These are phyloP conservation scores for Cunninghamia lanceolata DNA, from an alignment of 75 land plant genomes.

Conservation along the genomic window DNA sequence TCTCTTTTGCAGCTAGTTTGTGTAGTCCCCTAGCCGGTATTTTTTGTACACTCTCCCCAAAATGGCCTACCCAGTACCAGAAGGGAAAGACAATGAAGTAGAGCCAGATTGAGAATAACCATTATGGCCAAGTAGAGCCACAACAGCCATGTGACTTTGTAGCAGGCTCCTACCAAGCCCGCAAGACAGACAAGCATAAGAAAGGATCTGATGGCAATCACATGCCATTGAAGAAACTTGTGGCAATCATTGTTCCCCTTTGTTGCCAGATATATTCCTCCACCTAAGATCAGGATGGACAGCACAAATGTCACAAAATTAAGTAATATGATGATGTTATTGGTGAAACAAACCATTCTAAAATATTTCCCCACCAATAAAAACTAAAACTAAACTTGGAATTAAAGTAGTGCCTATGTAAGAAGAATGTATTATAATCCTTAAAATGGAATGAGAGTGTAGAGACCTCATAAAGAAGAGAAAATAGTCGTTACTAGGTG, in stretches of 20 bases:
- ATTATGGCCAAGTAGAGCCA: slow-evolving; percentile 60
- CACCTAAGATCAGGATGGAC: slow-evolving; percentile 62
- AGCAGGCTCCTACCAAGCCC: slow-evolving; percentile 67
- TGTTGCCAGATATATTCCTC: slow-evolving; percentile 64
- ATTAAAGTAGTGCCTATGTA: no score
- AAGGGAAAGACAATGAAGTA: slow-evolving; percentile 56
- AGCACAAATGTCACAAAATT: no score
- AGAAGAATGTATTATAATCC: no score
- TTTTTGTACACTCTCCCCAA: no score
- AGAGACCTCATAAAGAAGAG: no score
- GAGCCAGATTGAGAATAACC: slow-evolving; percentile 42
- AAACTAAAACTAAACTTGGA: no score
- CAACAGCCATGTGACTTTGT: slow-evolving; percentile 53
- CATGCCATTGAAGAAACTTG: slow-evolving; percentile 60
- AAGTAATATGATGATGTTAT: slow-evolving; percentile 53
- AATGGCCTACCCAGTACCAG: no score
- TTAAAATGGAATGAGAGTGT: no score
- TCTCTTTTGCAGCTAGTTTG: no score
- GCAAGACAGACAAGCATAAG: slow-evolving; percentile 58
- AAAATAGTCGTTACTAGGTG: no score
- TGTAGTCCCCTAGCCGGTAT: no score
- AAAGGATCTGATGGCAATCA: slow-evolving; percentile 49
- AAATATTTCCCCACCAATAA: no score
- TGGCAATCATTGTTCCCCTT: slow-evolving; percentile 49
- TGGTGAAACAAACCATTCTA: slow-evolving; percentile 28